Evolutionary conservation across 345 rosid species (phyloP).

Genomic region (Populus tremula): DNA sequence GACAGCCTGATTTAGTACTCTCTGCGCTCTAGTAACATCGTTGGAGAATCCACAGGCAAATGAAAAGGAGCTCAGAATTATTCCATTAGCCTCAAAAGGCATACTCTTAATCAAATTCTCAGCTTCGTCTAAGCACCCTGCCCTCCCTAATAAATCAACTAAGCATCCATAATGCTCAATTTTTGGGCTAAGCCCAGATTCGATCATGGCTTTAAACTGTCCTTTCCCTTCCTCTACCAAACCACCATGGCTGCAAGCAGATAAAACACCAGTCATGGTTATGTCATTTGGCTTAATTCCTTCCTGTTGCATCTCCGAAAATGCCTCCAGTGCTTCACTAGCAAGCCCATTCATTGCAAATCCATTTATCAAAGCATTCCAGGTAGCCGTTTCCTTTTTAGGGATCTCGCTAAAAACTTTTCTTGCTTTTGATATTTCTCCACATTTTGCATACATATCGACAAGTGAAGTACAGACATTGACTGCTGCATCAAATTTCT

Average conservation of each 20-base stretch:
- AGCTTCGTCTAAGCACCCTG: slow-evolving; percentile 62
- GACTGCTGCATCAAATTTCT: slow-evolving; percentile 46
- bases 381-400: slow-evolving; percentile 50
- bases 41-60: slow-evolving; percentile 59
- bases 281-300: slow-evolving; percentile 59
- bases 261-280: slow-evolving; percentile 59
- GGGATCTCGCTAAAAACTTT: slow-evolving; percentile 43
- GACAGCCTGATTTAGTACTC: slow-evolving; percentile 35
- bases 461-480: slow-evolving; percentile 65
- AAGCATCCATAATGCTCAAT: slow-evolving; percentile 78
- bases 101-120: slow-evolving; percentile 54
- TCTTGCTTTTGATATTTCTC: slow-evolving; percentile 55
- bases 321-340: slow-evolving; percentile 49
- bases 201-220: slow-evolving; percentile 57
- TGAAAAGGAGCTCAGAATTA: slow-evolving; percentile 64
- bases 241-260: slow-evolving; percentile 84
- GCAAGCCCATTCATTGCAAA: slow-evolving; percentile 70
- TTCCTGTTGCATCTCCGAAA: slow-evolving; percentile 42
- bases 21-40: slow-evolving; percentile 53
- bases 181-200: slow-evolving; percentile 44
- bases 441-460: slow-evolving; percentile 83
- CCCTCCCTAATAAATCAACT: slow-evolving; percentile 68
- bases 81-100: slow-evolving; percentile 63
- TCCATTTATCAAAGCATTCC: slow-evolving; percentile 78
- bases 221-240: slow-evolving; percentile 65